Evolutionary conservation across 140 eudicot species (phyloP), one percentile per base, ranked within the genome.

Genomic region (Senecio squalidus): DNA sequence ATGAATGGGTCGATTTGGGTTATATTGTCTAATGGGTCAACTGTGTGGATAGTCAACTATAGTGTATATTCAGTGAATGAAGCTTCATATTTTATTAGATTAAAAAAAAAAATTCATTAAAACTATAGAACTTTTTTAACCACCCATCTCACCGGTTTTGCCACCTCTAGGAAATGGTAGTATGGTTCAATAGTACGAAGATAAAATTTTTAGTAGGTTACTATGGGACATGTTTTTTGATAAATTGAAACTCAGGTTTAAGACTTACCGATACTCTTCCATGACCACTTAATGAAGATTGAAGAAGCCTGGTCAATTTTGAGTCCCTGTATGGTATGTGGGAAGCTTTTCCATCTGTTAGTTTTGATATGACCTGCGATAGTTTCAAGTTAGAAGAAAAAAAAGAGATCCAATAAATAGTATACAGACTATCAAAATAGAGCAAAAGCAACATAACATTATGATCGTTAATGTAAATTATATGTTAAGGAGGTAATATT

Each of bases 241-340:
- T 29, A 41, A 15, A 18, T n/a, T 40, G 6, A 58, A 68, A 39
- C 4, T 52, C 7, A 25, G 9, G 14, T 40, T n/a, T 40, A 27
- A 29, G 49, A 60, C 97, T 83, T 78, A 90, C 97, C 26, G 97
- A 90, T 67, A 90, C 95, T 78, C 95, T 84, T 45, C 97, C 97
- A 66, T 83, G 95, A 58, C 97, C 97, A 70, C 88, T 80, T 57
- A 90, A 77, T 48, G 97, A 90, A 55, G 95, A 78, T 49, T 90
- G 95, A 59, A 90, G 85, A 66, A 90, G 87, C 78, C 97, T 78
- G 23, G 97, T 90, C 69, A 90, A 74, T 72, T 90, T 90, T 24
- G 97, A 90, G 48, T 90, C 90, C 69, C 95, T 76, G 67, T 78
- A 90, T 46, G 97, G 97, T 50, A 86, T 59, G 51, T 90, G 97